Evolutionary conservation across 139 green algal species (phyloP), one percentile per base, ranked within the genome.

Genomic region (Chlorella sp.): DNA sequence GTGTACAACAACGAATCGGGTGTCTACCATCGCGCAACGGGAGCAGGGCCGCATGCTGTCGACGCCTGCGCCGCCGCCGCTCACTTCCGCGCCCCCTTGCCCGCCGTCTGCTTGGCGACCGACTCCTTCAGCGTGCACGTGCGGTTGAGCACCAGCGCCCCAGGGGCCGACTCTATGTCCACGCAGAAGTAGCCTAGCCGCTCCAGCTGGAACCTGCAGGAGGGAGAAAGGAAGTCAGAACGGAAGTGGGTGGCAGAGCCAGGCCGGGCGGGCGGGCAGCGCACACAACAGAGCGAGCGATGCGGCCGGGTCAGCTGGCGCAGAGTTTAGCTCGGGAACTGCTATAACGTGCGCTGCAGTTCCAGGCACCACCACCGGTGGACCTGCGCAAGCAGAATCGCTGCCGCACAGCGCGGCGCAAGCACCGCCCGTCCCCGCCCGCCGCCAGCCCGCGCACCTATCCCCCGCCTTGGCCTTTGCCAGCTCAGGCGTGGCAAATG

Each of bases 201-300:
- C 94, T 99, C 98, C 86, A 99, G 96, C 94, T 99, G 98, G 92
- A 99, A 99, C 80, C 95, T 95, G 93, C 91, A 36, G 5, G 9
- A 16, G 21, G 60, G 0, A 37, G 26, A 24, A 36, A 66, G 64
- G 39, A 19, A 83, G 61, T 36, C 1, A 14, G 28, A 57, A 73
- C 11, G 22, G 19, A 57, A 26, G 21, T 66, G 36, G 21, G 39
- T 57, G 48, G 48, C 48, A 57, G 7, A 57, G 48, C 48, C 48
- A 57, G 48, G 48, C 48, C 11, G 26, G 37, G 39, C 39, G 28
- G 36, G 21, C 36, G 79, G 14, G 79, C 36, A 64, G 24, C 4
- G 34, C 18, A 14, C 53, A 34, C 48, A 75, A 32, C 40, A 18
- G 48, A 86, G 53, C 3, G 32, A 66, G 2, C 16, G 37, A 22